Evolutionary conservation across 306 rosid genomes (phyloP), one percentile per base, ranked within the genome.

Genomic region (Glycyrrhiza uralensis): DNA sequence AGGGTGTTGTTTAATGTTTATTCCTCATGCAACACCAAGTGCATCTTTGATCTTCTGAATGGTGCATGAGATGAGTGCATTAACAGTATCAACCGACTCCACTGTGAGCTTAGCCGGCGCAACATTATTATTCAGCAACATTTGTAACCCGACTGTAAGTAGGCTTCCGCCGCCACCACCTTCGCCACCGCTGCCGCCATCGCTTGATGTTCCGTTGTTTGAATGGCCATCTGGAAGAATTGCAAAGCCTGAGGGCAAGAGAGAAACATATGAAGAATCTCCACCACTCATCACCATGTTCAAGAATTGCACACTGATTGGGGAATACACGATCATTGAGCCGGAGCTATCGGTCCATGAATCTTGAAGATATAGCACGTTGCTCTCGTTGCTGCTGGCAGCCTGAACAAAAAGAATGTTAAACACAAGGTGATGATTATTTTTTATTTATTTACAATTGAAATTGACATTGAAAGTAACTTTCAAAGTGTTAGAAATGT

Each of bases 181-280:
- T n/a, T 67, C 49, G 0, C 11, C 24, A 2, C 19, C 19, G 15
- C 36, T 19, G 30, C 32, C 6, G 4, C 55, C 69, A 7, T 42
- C 24, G 19, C 14, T 65, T 65, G 71, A 65, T 24, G 17, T 45
- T 12, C 68, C 74, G 9, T 66, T 69, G 72, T 12, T 44, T 1
- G 87, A 57, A 6, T 49, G 52, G 6, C 80, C 86, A 9, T 73
- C 84, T 0, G 96, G 97, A 54, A 84, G 85, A 74, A 94, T 85
- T 14, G 83, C 81, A 77, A 93, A 93, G 14, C 98, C 98, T 0
- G 96, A 92, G 7, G 98, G 96, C 47, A 84, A 29, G 47, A 94
- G 87, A 23, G 86, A 59, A 0, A 91, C 87, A 8, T 66, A 89
- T 1, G 91, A 47, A 17, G 97, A 77, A 55, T 94, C 98, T 29